A percentile compares a stretch with the other conserved stretches of the same genome.
These are phyloP conservation scores for Solanum chilense DNA, from an alignment of 257 asterid genomes.

Conservation along the genomic window DNA sequence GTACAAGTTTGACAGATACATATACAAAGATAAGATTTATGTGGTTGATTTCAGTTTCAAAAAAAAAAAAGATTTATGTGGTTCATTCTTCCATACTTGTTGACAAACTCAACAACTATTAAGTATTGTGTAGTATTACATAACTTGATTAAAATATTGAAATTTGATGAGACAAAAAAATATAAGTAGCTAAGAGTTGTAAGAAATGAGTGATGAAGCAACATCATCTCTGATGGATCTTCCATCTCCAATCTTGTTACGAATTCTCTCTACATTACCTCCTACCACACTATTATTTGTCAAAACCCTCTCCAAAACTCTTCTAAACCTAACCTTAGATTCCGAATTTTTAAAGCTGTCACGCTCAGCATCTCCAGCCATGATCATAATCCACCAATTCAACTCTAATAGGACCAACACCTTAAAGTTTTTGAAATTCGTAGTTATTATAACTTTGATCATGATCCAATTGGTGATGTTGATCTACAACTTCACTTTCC, in stretches of 20 bases:
- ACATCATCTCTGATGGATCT: not conserved
- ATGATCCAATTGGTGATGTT: not conserved
- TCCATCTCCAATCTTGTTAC: too few species aligned
- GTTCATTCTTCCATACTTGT: not conserved
- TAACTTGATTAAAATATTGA: too few species aligned
- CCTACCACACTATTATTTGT: too few species aligned
- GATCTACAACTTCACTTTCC: not conserved
- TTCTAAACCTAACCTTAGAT: too few species aligned
- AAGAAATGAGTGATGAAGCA: too few species aligned
- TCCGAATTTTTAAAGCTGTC: too few species aligned
- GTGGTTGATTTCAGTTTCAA: not conserved
- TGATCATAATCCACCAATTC: constrained; percentile 19
- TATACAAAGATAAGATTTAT: not conserved
- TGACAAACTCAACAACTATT: not conserved
- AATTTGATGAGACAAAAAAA: too few species aligned
- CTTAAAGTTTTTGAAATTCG: constrained; percentile 12
- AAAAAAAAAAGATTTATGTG: not conserved
- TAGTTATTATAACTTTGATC: not conserved
- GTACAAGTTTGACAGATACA: not conserved
- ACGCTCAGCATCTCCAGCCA: too few species aligned
- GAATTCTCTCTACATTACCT: too few species aligned
- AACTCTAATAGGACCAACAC: not conserved
- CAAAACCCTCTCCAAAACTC: too few species aligned
- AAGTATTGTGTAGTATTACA: too few species aligned
- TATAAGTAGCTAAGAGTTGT: too few species aligned